Evolutionary conservation across 768 basidiomycete genomes (phyloP).

Genomic region (Coprinopsis strossmayeri): DNA sequence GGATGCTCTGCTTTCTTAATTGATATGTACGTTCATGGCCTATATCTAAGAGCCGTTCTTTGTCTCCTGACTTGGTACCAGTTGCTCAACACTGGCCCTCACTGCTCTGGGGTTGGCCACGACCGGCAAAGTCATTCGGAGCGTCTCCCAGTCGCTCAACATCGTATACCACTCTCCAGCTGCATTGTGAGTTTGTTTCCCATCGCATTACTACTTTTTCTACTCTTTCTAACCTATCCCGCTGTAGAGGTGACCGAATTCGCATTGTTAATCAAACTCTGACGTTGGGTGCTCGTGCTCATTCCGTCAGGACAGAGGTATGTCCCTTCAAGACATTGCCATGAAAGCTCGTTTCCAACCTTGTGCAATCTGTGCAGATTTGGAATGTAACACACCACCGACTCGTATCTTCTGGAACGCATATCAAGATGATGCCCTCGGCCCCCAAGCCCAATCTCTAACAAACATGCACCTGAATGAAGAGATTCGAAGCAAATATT

Average conservation of each 20-base stretch:
- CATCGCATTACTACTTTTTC: slow-evolving; percentile 3
- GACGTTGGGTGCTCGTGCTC: slow-evolving; percentile 37
- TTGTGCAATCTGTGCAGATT: slow-evolving; percentile 29
- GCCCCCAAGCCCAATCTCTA: background rate
- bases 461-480: too few species aligned
- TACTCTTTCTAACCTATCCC: background rate
- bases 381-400: slow-evolving; percentile 50
- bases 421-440: slow-evolving; percentile 29
- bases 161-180: slow-evolving; percentile 56
- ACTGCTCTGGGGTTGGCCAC: slow-evolving; percentile 25
- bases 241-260: slow-evolving; percentile 38
- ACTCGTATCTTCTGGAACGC: slow-evolving; percentile 47
- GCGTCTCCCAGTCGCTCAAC: slow-evolving; percentile 48
- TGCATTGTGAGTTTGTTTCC: slow-evolving; percentile 25
- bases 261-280: slow-evolving; percentile 49
- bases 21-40: slow-evolving; percentile 38
- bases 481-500: too few species aligned
- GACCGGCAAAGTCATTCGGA: slow-evolving; percentile 17
- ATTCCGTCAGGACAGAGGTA: slow-evolving; percentile 48
- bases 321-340: background rate
- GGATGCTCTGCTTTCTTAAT: slow-evolving; percentile 49
- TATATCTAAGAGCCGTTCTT: background rate
- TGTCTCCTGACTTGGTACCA: slow-evolving; percentile 12
- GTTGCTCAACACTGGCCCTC: slow-evolving; percentile 46
- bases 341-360: background rate